Base-by-base conservation (phyloP, 169 alveolate species). In the Sarcocystis neurona region DNA sequence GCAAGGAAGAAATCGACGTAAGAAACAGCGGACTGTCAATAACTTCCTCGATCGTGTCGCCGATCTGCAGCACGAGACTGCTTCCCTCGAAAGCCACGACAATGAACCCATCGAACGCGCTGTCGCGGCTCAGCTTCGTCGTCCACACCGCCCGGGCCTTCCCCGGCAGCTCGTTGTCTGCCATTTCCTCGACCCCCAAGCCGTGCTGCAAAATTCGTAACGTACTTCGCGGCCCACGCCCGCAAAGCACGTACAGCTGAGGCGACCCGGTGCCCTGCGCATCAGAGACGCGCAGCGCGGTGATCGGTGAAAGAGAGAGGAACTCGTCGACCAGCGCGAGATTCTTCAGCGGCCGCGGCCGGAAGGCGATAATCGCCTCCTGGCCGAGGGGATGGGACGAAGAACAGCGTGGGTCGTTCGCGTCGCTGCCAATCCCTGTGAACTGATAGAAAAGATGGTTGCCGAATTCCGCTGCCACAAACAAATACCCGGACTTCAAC, bases 391-490 rank as follows among this genome's bases (percentile, higher is more conserved):
- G 98, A 91, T 94, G 97, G 56, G 95, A 92, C 37, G 98, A 96
- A 58, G 98, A 95, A 87, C 97, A 95, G 90, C 95, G 85, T 63
- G 97, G 95, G 66, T 96, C 98, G 50, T 79, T 84, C 18, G 79
- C 94, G 50, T 90, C 95, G 23, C 86, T 82, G 44, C 96, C 96
- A 37, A 93, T 88, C 46, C 94, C 94, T 68, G 92, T 90, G 84
- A 93, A 93, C 91, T 93, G 96, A 63, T 93, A 93, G 78, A 93
- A 85, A 12, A 89, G 87, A 32, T 99, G 99, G 91, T 98, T 97
- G 39, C 99, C 99, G 88, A 95, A 97, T 92, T 99, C 99, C 70
- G 99, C 95, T 0, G 99, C 99, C 23, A 98, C 99, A 92, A 98
- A 98, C 44, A 99, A 91, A 89, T 94, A 97, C 15, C 99, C 99